Base-by-base conservation (phyloP, 768 basidiomycete species). In the Russula emetica region DNA sequence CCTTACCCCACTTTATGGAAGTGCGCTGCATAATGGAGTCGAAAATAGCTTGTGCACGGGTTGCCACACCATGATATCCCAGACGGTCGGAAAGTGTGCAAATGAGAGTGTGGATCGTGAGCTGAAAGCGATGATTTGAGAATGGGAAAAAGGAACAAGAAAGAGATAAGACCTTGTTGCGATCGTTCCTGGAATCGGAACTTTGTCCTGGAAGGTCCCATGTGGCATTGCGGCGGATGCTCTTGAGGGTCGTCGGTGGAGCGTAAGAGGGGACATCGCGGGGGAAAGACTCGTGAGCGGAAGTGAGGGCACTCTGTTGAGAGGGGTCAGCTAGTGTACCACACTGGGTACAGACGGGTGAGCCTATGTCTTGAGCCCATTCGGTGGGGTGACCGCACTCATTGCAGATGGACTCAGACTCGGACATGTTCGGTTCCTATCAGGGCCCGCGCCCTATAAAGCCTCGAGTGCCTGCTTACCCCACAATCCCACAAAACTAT, bases 1-100 rank as follows among this genome's bases (percentile, higher is more conserved):
- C 85, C 57, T 83, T 79, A 42, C 92, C 91, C 90, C 90, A 94
- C 42, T 82, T 82, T 71, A 83, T 86, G 11, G 77, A 72, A 20
- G 60, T 82, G 36, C 77, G 77, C 26, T 74, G 64, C 82, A 85
- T 89, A 28, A 83, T 83, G 68, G 86, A 84, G 74, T 82, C 81
- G 74, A 92, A 92, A 30, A 93, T 74, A 60, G 78, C 78, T 63
- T 80, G 81, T 14, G 87, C 86, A 67, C 90, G 88, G 68, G 82
- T 78, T 66, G 85, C 78, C 69, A 85, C 76, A 71, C 85, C 85
- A 69, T 85, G 74, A 63, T 78, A 80, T 69, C 81, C 80, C 32
- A 91, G 76, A 69, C 82, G 83, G 55, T 78, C 74, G 61, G 86
- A 79, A 42, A 91, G 75, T 50, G 83, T 80, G 65, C 74, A 77